Evolutionary conservation across 345 rosid genomes (phyloP).

Genomic region (Citrus glauca): DNA sequence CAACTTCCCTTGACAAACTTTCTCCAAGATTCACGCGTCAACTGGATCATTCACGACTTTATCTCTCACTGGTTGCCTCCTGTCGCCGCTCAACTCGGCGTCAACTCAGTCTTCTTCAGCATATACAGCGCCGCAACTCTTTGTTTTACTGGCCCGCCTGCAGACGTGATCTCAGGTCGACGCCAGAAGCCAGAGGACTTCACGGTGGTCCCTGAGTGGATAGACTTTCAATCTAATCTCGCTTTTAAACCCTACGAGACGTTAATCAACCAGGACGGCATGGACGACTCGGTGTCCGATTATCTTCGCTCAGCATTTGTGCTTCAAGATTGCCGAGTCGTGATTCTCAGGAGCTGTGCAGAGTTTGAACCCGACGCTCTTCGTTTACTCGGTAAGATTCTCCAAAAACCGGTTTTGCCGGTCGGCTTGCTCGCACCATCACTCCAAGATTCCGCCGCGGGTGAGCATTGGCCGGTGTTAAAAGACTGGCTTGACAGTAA

Average conservation of each 20-base stretch:
- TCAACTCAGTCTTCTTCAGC: conserved; percentile 23
- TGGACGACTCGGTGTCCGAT: conserved; percentile 16
- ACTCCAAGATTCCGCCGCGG: background rate
- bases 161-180: conserved; percentile 5
- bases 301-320: background rate
- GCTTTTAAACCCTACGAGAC: conserved; percentile 8
- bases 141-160: conserved; percentile 15
- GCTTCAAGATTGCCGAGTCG: background rate
- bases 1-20: background rate
- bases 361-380: conserved; percentile 22
- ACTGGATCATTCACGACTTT: conserved; percentile 15
- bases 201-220: background rate
- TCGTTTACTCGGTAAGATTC: conserved; percentile 2
- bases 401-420: background rate
- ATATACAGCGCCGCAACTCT: conserved; percentile 18
- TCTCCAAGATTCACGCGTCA: background rate
- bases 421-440: background rate
- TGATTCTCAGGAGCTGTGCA: conserved; percentile 8
- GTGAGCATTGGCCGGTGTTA: background rate
- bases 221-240: background rate
- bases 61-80: conserved; percentile 3
- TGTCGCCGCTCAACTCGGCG: conserved; percentile 13
- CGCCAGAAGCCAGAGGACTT: conserved; percentile 22
- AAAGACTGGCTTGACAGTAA: background rate
- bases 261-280: background rate